These are phyloP conservation scores for Botrytis fragariae DNA, from an alignment of 2,329 filamentous ascomycete genomes.

Conservation along the genomic window DNA sequence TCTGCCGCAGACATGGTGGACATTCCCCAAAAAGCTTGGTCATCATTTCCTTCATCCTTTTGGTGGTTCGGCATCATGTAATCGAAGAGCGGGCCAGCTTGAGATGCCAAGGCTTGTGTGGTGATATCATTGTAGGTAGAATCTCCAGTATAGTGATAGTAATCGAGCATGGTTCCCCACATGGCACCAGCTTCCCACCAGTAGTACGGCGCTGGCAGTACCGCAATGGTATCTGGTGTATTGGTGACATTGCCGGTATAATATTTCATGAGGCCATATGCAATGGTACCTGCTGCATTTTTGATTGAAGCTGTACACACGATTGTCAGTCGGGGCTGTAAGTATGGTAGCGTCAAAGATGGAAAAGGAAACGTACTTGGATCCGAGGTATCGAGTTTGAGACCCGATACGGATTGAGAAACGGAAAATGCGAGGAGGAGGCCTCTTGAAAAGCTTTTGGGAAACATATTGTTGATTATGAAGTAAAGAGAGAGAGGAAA, in stretches of 20 bases:
- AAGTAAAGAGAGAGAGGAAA: not conserved
- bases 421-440: not conserved
- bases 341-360: not conserved
- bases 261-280: constrained; percentile 59
- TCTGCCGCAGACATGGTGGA: constrained; percentile 67
- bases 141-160: constrained; percentile 65
- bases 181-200: constrained; percentile 57
- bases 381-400: constrained; percentile 15
- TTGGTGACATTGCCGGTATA: constrained; percentile 62
- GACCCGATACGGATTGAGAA: not conserved
- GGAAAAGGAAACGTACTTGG: not conserved
- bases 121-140: constrained; percentile 58
- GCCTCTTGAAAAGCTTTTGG: not conserved
- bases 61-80: constrained; percentile 57
- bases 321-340: not conserved
- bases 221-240: constrained; percentile 54
- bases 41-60: constrained; percentile 69
- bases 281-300: constrained; percentile 58
- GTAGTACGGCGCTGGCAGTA: constrained; percentile 65
- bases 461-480: constrained; percentile 12
- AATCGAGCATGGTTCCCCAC: constrained; percentile 68
- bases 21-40: constrained; percentile 73
- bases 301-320: constrained; percentile 55
- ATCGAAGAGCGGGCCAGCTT: constrained; percentile 58
- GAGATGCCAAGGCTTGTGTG: constrained; percentile 57